Evolutionary conservation across 73 alveolate species (phyloP), one percentile per base, ranked within the genome.

Genomic region (Durusdinium trenchii): DNA sequence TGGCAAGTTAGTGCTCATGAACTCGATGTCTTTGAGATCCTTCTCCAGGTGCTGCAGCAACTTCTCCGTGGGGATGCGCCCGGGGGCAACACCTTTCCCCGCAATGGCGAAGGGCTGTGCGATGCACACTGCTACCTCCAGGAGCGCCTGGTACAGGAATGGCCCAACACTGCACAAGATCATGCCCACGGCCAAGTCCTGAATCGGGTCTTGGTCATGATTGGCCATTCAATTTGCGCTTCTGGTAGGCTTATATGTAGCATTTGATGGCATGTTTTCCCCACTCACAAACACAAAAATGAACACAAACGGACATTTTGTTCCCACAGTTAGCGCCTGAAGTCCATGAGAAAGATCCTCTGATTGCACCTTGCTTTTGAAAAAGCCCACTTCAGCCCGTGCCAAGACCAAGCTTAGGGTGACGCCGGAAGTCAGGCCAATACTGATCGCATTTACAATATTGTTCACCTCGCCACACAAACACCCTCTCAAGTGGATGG

Each of bases 51-150:
- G 51, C 57, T 30, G 43, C 79, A 92, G 43, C 69, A 92, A 51
- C 90, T 92, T 92, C 62, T 71, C 98, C 0, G 98, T 92, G 28
- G 98, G 98, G 52, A 92, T 73, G 28, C 96, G 96, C 51, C 96
- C 96, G n/a, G 96, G 96, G 12, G 96, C 81, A 47, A 47, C 35
- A 26, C 54, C 96, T 42, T 86, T 86, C 85, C 95, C 84, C 14
- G 86, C 83, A 28, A 47, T 51, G 12, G 98, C 98, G 78, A 92
- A 92, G 9, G 98, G 98, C 79, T 92, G 98, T 9, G 98, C 98
- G 50, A 92, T 92, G 43, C 90, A 71, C 28, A 93, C 99, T 0
- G 93, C 99, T 64, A 93, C 99, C 62, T 75, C 99, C 73, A 93
- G 82, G 45, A 93, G 57, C 3, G 99, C 99, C 73, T 91, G 97